phyloP scores from a whole-genome alignment of 2,329 filamentous ascomycete genomes.

The Aspergillus clavatus region DNA sequence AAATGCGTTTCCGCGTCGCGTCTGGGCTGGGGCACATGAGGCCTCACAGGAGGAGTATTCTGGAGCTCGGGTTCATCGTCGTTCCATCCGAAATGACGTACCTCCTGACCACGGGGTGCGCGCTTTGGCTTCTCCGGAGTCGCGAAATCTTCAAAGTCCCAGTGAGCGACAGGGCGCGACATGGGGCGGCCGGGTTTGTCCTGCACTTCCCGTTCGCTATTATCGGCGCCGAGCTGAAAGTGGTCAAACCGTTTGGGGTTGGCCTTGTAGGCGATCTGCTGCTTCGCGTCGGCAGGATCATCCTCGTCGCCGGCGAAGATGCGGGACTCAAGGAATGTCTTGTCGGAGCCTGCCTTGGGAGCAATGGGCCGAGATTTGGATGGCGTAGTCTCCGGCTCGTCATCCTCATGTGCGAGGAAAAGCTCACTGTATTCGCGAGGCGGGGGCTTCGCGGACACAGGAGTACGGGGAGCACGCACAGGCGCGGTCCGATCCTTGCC shows the following conservation, averaged over 20 bases:
- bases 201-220: conserved; percentile 26
- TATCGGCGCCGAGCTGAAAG: conserved; percentile 33
- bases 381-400: conserved; percentile 7
- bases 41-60: conserved; percentile 44
- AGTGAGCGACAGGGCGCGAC: conserved; percentile 62
- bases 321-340: conserved; percentile 60
- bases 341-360: conserved; percentile 53
- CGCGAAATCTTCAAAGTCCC: conserved; percentile 82
- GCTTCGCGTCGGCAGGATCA: conserved; percentile 39
- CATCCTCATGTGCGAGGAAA: conserved; percentile 48
- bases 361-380: conserved; percentile 43
- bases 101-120: conserved; percentile 63
- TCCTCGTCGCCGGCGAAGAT: conserved; percentile 60
- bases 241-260: conserved; percentile 79
- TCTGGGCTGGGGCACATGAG: conserved; percentile 62
- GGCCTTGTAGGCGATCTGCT: conserved; percentile 50
- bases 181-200: conserved; percentile 23
- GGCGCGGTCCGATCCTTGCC: conserved; percentile 45
- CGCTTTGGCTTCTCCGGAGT: conserved; percentile 72
- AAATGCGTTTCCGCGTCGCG: conserved; percentile 80
- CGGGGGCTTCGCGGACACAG: conserved; percentile 63
- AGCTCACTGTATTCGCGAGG: conserved; percentile 67
- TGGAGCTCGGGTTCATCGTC: conserved; percentile 53
- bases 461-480: conserved; percentile 58
- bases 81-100: conserved; percentile 71